Evolutionary conservation across 306 rosid species (phyloP).

Genomic region (Astragalus membranaceus): DNA sequence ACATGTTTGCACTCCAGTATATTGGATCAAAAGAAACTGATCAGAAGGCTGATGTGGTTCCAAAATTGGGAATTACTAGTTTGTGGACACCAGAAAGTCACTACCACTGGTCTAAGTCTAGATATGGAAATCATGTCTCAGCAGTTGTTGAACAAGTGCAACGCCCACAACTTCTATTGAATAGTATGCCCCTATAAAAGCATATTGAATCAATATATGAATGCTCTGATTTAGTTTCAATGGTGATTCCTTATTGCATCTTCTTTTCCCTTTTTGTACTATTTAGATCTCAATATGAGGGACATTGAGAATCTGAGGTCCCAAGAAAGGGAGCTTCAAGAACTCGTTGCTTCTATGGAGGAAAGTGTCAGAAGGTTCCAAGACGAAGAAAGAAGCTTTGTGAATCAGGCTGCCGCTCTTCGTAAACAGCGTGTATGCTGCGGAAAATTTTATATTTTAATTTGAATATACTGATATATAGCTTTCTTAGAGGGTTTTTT

Average conservation of each 20-base stretch:
- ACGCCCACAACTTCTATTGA: constrained; percentile 45
- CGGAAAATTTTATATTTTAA: neutral
- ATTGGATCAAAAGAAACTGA: constrained; percentile 79
- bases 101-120: constrained; percentile 71
- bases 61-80: constrained; percentile 53
- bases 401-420: constrained; percentile 62
- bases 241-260: neutral
- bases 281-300: constrained; percentile 56
- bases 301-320: constrained; percentile 62
- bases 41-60: constrained; percentile 61
- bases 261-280: neutral
- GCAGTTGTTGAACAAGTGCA: constrained; percentile 58
- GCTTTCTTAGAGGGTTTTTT: neutral
- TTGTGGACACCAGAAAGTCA: constrained; percentile 96
- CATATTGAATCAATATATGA: neutral
- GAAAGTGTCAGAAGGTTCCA: constrained; percentile 39
- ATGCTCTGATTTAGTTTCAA: neutral
- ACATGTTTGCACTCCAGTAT: constrained; percentile 42
- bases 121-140: constrained; percentile 80
- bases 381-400: constrained; percentile 41
- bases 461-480: neutral
- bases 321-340: constrained; percentile 55
- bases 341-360: constrained; percentile 38
- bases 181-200: constrained; percentile 44
- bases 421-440: constrained; percentile 61